Evolutionary conservation across 1,284 basidiomycete genomes (phyloP).

Genomic region (Phellinidium pouzarii): DNA sequence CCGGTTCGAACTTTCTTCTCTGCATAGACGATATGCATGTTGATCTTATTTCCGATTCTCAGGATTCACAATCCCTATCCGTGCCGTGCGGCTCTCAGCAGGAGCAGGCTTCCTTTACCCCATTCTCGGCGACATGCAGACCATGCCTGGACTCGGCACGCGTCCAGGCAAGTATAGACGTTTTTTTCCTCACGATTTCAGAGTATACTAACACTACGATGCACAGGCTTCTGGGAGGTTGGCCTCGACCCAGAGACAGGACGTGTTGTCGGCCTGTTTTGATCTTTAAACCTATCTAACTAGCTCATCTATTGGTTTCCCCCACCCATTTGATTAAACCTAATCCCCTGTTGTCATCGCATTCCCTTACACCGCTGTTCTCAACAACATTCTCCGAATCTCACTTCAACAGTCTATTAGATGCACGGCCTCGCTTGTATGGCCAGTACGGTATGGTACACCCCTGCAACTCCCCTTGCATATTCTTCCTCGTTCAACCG

Average conservation of each 20-base stretch:
- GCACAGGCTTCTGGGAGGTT: constrained; percentile 77
- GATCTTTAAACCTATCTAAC: constrained; percentile 22
- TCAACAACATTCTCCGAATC: constrained; percentile 29
- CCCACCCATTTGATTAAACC: neutral
- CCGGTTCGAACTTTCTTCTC: constrained; percentile 33
- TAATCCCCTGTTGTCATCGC: neutral
- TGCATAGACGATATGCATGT: neutral
- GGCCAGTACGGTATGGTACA: neutral
- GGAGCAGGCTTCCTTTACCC: constrained; percentile 97
- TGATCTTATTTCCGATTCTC: neutral
- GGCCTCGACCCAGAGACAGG: constrained; percentile 71
- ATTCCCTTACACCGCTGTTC: constrained; percentile 22
- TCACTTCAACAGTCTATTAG: constrained; percentile 18
- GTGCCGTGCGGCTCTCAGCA: constrained; percentile 82
- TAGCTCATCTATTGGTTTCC: neutral
- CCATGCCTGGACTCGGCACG: constrained; percentile 95
- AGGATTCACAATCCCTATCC: constrained; percentile 93
- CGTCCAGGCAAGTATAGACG: constrained; percentile 60
- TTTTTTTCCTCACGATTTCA: neutral
- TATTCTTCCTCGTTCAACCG: constrained; percentile 9
- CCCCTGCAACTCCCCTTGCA: constrained; percentile 3
- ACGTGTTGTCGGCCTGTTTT: constrained; percentile 71
- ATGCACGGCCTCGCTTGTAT: constrained; percentile 18
- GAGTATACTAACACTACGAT: neutral
- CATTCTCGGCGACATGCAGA: constrained; percentile 91